These are phyloP conservation scores for Sorghum bicolor DNA, from an alignment of 176 grass and related monocot genomes.

Conservation along the genomic window DNA sequence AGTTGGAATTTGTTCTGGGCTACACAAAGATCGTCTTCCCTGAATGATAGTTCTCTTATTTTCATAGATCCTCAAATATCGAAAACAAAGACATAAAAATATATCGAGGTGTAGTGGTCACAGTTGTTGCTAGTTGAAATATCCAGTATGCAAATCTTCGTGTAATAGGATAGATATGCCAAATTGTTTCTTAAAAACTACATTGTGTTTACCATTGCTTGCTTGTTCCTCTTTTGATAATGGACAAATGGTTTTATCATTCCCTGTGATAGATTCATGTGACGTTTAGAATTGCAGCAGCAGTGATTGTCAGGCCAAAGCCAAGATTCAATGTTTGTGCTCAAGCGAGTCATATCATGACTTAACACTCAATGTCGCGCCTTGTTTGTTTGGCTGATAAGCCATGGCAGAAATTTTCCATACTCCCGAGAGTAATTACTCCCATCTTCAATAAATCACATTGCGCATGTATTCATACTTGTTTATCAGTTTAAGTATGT, in stretches of 20 bases:
- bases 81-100: not conserved
- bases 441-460: too few relatives aligned
- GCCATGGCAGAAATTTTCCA: too few relatives aligned
- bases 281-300: not conserved
- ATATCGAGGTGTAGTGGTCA: not conserved
- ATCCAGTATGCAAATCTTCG: not conserved
- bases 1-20: constrained; percentile 17
- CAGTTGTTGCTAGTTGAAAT: not conserved
- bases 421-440: too few relatives aligned
- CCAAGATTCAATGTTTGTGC: not conserved
- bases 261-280: not conserved
- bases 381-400: too few relatives aligned
- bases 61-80: not conserved
- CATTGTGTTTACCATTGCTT: not conserved
- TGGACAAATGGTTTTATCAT: not conserved
- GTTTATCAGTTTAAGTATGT: too few relatives aligned
- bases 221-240: not conserved
- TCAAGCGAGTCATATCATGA: not conserved
- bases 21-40: constrained; percentile 5
- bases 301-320: not conserved
- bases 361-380: too few relatives aligned
- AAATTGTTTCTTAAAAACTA: not conserved
- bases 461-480: too few relatives aligned
- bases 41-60: constrained; percentile 5
- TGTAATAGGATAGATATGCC: not conserved